phyloP scores from a whole-genome alignment of 495 filamentous ascomycete genomes.

The Neurospora africana region DNA sequence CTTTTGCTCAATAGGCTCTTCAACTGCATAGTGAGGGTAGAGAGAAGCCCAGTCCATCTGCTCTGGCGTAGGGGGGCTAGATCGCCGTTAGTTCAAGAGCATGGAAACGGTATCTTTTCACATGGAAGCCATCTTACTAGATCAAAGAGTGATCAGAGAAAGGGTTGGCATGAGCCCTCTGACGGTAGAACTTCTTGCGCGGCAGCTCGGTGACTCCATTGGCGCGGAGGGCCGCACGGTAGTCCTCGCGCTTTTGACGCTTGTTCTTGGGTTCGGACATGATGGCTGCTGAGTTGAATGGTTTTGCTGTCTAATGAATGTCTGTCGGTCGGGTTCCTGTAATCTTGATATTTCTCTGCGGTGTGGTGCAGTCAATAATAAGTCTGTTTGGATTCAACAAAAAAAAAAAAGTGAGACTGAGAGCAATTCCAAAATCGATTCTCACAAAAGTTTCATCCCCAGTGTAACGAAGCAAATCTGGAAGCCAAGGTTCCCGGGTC shows the following conservation, averaged over 20 bases:
- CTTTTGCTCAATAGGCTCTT: conserved; percentile 6
- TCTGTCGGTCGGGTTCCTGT: not conserved
- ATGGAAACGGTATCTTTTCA: not conserved
- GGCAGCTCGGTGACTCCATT: conserved; percentile 43
- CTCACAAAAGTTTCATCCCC: not conserved
- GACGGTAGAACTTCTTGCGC: conserved; percentile 89
- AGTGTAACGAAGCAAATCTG: not conserved
- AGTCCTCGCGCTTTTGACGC: conserved; percentile 63
- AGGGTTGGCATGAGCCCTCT: conserved; percentile 93
- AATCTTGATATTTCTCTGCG: not conserved
- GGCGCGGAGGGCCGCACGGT: conserved; percentile 36
- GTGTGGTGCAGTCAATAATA: not conserved
- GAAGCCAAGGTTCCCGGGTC: not conserved
- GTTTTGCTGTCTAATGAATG: not conserved
- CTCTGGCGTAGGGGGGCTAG: conserved; percentile 67
- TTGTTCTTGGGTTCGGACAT: conserved; percentile 52
- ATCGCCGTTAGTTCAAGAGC: not conserved
- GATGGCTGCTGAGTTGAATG: conserved; percentile 1
- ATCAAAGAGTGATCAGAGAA: conserved; percentile 84
- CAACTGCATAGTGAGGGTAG: conserved; percentile 58
- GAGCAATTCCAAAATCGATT: not conserved
- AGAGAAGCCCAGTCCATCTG: conserved; percentile 85
- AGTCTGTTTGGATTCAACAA: not conserved
- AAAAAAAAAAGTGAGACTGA: not conserved
- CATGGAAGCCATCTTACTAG: conserved; percentile 49